Conservation (phyloP, 1,139 yeast genomes). For the Candida glucosophila region DNA sequence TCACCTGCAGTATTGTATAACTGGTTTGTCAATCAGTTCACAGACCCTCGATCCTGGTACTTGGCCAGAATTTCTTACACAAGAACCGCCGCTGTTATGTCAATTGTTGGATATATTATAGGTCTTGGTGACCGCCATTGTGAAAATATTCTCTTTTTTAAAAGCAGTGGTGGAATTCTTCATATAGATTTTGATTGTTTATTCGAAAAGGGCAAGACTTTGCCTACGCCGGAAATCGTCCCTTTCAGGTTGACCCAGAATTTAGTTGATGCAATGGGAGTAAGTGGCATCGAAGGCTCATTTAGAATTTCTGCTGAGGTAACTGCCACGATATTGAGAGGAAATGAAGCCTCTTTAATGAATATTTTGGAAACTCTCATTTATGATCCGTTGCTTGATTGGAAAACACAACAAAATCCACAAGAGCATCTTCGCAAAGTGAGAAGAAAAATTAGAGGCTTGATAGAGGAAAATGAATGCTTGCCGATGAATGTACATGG, state of each 20-base stretch:
- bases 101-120: slow-evolving; percentile 86
- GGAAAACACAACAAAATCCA: slow-evolving; percentile 45
- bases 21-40: slow-evolving; percentile 84
- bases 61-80: slow-evolving; percentile 66
- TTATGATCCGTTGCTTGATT: slow-evolving; percentile 83
- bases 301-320: slow-evolving; percentile 84
- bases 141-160: slow-evolving; percentile 75
- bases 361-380: slow-evolving; percentile 87
- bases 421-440: slow-evolving; percentile 68
- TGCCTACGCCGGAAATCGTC: slow-evolving; percentile 82
- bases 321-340: slow-evolving; percentile 63
- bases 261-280: slow-evolving; percentile 86
- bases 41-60: slow-evolving; percentile 88
- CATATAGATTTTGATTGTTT: slow-evolving; percentile 97
- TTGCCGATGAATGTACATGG: slow-evolving; percentile 86
- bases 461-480: slow-evolving; percentile 69
- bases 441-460: slow-evolving; percentile 75
- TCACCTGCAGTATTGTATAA: slow-evolving; percentile 73
- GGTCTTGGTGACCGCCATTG: slow-evolving; percentile 96
- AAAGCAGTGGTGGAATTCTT: slow-evolving; percentile 67
- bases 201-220: slow-evolving; percentile 71
- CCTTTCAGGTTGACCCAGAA: slow-evolving; percentile 90
- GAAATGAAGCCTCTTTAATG: slow-evolving; percentile 81
- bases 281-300: slow-evolving; percentile 83
- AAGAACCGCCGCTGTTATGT: slow-evolving; percentile 90